Conservation (phyloP, 1,284 basidiomycete genomes). For the Ustilago vetiveriae region DNA sequence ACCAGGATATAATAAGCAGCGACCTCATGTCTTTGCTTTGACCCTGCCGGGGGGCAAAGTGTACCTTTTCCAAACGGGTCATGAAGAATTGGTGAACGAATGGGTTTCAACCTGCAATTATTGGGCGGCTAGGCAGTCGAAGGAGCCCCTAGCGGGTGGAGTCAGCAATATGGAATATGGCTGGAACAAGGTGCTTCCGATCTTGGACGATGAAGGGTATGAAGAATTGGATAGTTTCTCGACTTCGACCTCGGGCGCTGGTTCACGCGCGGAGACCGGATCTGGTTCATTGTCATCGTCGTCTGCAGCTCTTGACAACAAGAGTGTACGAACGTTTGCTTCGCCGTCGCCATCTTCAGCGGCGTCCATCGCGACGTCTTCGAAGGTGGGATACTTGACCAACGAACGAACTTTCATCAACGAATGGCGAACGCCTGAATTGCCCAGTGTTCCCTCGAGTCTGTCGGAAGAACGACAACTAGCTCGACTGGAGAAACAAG, state of each 20-base stretch:
- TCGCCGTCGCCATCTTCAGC: slow-evolving; percentile 6
- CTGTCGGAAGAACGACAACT: slow-evolving; percentile 88
- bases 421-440: slow-evolving; percentile 91
- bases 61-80: slow-evolving; percentile 96
- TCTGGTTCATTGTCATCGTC: no score
- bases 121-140: slow-evolving; percentile 92
- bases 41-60: slow-evolving; percentile 86
- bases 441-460: slow-evolving; percentile 82
- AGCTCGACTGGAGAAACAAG: slow-evolving; percentile 35
- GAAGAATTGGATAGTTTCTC: slow-evolving; percentile 70
- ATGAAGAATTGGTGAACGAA: slow-evolving; percentile 94
- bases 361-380: slow-evolving; percentile 8
- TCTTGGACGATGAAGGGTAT: slow-evolving; percentile 42
- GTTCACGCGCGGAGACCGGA: no score
- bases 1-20: slow-evolving; percentile 86
- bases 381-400: slow-evolving; percentile 6
- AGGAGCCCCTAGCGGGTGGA: slow-evolving; percentile 90
- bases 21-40: slow-evolving; percentile 94
- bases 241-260: not conserved
- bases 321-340: slow-evolving; percentile 30
- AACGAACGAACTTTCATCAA: slow-evolving; percentile 81
- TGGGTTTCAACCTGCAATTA: slow-evolving; percentile 99
- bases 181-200: slow-evolving; percentile 78
- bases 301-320: no score
- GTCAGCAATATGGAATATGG: slow-evolving; percentile 99